Base-by-base conservation (phyloP, 1,284 basidiomycete genomes). In the Paramarasmius palmivorus region DNA sequence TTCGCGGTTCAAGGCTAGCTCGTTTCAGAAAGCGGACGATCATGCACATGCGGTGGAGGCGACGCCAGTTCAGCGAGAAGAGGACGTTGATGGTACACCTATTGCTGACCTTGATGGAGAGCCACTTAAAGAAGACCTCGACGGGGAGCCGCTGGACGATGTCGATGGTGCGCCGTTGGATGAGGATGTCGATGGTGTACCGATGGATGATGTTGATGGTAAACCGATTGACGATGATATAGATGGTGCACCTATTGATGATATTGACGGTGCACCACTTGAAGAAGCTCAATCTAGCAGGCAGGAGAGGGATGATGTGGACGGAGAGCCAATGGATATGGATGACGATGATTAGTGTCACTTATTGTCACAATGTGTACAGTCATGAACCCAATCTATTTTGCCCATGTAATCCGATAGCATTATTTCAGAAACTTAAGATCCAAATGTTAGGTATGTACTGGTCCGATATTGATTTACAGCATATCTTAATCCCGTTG, bases 1-100 rank as follows among this genome's bases (percentile, higher is more conserved):
- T 12, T 83, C 83, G 29, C 82, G 82, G 52, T 95, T 95, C 79
- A 95, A 92, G 68, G 74, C 83, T 6, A 88, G 82, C 63, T 78
- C 86, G 12, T 92, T 92, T 73, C 84, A 87, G 61, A 83, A 85
- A 3, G 90, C 66, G 12, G 66, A 70, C 20, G 66, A 71, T 36
- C 79, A 82, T 63, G 60, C 85, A n/a, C n/a, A n/a, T n/a, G n/a
- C n/a, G n/a, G n/a, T 14, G 79, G 83, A 59, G 79, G 77, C 17
- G 5, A 71, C 71, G 41, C 74, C 79, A 3, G 64, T 81, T n/a
- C 74, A 70, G 12, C 67, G 74, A 32, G 71, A 76, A 59, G 50
- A 74, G 3, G 81, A 82, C 59, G 78, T 76, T 23, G 67, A 70
- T 52, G 68, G 67, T n/a, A n/a, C n/a, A n/a, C n/a, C n/a, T n/a